These are phyloP conservation scores for Soucietia sequanensis DNA, from an alignment of 805 yeast genomes.

Conservation along the genomic window DNA sequence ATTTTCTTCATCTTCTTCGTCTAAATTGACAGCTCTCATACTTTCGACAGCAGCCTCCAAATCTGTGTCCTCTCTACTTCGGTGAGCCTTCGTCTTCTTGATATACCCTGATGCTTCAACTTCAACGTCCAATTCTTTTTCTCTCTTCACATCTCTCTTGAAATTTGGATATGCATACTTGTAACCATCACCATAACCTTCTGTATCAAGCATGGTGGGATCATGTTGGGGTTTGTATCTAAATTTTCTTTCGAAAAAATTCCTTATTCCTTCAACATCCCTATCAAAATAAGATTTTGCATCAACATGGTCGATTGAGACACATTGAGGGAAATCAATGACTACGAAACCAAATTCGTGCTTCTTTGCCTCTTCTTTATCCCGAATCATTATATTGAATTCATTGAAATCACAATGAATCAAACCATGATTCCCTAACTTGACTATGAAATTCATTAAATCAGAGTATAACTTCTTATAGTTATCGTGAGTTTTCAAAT, in stretches of 20 bases:
- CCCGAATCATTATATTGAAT: constrained; percentile 86
- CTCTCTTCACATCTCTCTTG: constrained; percentile 69
- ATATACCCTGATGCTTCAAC: constrained; percentile 89
- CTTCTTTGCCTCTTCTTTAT: constrained; percentile 48
- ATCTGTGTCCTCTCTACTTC: constrained; percentile 49
- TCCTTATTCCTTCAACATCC: constrained; percentile 87
- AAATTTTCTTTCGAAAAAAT: constrained; percentile 77
- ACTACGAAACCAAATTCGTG: constrained; percentile 75
- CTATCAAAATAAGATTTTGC: constrained; percentile 86
- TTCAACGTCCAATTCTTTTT: constrained; percentile 70
- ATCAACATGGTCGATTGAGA: constrained; percentile 86
- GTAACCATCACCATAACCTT: constrained; percentile 80
- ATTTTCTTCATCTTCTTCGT: constrained; percentile 23
- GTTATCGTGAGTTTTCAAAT: constrained; percentile 66
- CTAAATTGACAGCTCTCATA: constrained; percentile 47
- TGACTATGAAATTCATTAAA: constrained; percentile 82
- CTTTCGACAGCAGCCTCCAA: constrained; percentile 73
- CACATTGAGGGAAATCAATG: constrained; percentile 98
- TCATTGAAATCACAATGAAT: constrained; percentile 98
- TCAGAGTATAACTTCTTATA: constrained; percentile 75
- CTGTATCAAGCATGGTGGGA: constrained; percentile 68
- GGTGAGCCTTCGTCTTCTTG: constrained; percentile 31
- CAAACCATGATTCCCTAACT: constrained; percentile 81
- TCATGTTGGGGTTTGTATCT: constrained; percentile 71
- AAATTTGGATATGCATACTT: constrained; percentile 77